These are phyloP conservation scores for Clarireedia monteithiana DNA, from an alignment of 2,329 filamentous ascomycete species.

Conservation along the genomic window DNA sequence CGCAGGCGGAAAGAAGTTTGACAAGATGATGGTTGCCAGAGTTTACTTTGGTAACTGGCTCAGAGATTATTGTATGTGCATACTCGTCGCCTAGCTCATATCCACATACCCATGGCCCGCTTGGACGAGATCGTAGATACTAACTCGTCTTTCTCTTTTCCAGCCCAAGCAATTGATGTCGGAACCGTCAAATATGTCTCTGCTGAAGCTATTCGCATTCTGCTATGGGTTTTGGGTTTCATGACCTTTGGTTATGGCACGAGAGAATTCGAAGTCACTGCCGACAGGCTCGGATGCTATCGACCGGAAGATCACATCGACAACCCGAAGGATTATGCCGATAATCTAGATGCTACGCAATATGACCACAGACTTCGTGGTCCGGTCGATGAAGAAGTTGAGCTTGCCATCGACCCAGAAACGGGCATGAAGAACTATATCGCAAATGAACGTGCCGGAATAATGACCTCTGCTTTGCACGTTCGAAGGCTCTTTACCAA, in stretches of 20 bases:
- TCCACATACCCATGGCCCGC: neutral
- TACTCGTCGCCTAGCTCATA: neutral
- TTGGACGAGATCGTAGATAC: neutral
- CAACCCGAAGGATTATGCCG: slow-evolving; percentile 74
- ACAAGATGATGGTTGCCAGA: slow-evolving; percentile 77
- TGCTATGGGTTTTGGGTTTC: slow-evolving; percentile 85
- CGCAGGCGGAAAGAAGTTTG: slow-evolving; percentile 70
- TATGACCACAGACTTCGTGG: slow-evolving; percentile 77
- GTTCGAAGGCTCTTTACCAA: slow-evolving; percentile 65
- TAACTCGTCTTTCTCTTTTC: neutral
- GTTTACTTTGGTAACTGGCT: slow-evolving; percentile 98
- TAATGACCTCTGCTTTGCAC: slow-evolving; percentile 74
- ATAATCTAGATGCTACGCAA: slow-evolving; percentile 75
- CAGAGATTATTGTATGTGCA: slow-evolving; percentile 61
- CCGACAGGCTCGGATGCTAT: slow-evolving; percentile 72
- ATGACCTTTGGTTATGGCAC: slow-evolving; percentile 80
- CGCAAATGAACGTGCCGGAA: slow-evolving; percentile 69
- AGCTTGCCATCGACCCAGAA: slow-evolving; percentile 69
- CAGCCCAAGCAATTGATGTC: slow-evolving; percentile 79
- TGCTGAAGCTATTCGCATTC: slow-evolving; percentile 80
- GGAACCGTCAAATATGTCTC: slow-evolving; percentile 87
- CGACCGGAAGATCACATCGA: slow-evolving; percentile 79
- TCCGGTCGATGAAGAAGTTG: slow-evolving; percentile 68
- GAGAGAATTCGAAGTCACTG: slow-evolving; percentile 77
- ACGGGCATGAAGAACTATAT: slow-evolving; percentile 92